Evolutionary conservation across 1,139 yeast genomes (phyloP).

Genomic region (Diutina ranongensis): DNA sequence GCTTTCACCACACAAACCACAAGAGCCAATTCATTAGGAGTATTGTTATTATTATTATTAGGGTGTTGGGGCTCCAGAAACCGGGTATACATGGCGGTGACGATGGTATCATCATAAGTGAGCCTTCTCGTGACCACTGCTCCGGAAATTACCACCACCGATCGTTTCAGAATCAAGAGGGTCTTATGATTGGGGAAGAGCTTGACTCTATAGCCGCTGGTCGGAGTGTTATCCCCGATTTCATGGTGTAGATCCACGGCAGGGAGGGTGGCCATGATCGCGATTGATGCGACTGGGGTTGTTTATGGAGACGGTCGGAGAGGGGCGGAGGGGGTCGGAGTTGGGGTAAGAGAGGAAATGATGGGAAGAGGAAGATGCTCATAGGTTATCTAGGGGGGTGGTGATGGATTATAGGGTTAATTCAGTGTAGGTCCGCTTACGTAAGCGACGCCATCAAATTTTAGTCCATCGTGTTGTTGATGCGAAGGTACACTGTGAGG

Average conservation of each 20-base stretch:
- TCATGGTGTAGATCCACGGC: conserved; percentile 1
- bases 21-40: conserved; percentile 17
- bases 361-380: no score
- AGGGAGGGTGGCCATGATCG: not conserved
- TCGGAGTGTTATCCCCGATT: not conserved
- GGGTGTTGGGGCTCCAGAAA: not conserved
- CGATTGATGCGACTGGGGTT: no score
- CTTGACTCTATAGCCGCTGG: not conserved
- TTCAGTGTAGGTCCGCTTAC: no score
- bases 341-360: not conserved
- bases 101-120: conserved; percentile 25
- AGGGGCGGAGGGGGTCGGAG: not conserved
- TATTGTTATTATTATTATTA: not conserved
- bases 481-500: no score
- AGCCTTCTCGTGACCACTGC: conserved; percentile 37
- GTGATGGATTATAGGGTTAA: no score
- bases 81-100: conserved; percentile 2
- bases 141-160: conserved; percentile 38
- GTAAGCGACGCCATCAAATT: no score
- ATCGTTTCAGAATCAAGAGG: conserved; percentile 16
- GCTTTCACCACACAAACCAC: conserved; percentile 41
- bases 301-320: no score
- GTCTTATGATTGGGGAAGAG: conserved; percentile 9
- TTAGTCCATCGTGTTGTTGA: no score
- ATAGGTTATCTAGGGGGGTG: no score